Evolutionary conservation across 805 yeast species (phyloP), one percentile per base, ranked within the genome.

Genomic region (Danielia oregonensis): DNA sequence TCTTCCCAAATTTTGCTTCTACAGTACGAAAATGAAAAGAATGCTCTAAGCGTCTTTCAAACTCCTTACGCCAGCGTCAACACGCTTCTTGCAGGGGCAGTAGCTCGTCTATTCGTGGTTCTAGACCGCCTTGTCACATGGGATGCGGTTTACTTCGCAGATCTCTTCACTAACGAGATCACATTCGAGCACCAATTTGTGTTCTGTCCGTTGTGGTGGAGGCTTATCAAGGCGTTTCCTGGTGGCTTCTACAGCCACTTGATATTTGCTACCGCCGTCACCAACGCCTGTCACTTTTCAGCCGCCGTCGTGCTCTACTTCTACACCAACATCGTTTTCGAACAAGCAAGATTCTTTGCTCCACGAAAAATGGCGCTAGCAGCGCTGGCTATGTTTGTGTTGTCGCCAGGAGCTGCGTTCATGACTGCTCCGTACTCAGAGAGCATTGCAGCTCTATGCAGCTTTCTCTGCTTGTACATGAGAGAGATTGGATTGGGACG

Each of bases 161-260:
- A 79, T 29, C 55, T 80, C 36, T 76, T 84, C 22, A 52, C 58
- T 7, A 56, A 72, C 11, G 77, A 72, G 0, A 55, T 61, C 11
- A 55, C 61, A n/a, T 89, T 69, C 57, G 97, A 91, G 58, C 96
- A 91, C 55, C 95, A 88, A 59, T 84, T 77, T 70, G 97, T 94
- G 4, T 91, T 86, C 54, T 79, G 94, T 17, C 84, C 84, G 8
- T 51, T 77, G 2, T 91, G 96, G 95, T 71, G 82, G 65, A 52
- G 74, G 16, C 29, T 79, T 3, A 57, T 82, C 3, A 53, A 46
- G 28, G 43, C 23, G n/a, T 10, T 42, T 10, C 48, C 42, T 3
- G 13, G 17, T 6, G 31, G 25, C 4, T 46, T 46, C 25, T 44
- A 46, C 33, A 30, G 32, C 4, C 35, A 47, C 8, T 39, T 46